Conservation (phyloP, 176 grass and related monocot species). For the Oryza officinalis region DNA sequence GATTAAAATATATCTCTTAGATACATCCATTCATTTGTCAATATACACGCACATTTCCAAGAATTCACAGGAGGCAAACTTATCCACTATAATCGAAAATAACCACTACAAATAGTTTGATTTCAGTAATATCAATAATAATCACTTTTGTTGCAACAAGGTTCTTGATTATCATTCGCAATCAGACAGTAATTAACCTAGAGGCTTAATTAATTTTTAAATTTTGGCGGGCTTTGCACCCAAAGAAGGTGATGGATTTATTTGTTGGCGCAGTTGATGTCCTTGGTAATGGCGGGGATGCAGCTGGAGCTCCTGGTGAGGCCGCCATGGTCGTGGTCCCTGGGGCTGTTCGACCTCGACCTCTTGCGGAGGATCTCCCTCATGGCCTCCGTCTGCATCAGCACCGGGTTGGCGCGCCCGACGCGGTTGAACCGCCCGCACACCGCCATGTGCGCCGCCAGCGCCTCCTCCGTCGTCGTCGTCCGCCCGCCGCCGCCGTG, state of each 20-base stretch:
- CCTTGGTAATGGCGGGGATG: slow-evolving; percentile 85
- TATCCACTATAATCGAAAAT: background rate
- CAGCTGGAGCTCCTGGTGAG: slow-evolving; percentile 88
- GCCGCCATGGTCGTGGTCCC: slow-evolving; percentile 17
- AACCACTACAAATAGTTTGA: background rate
- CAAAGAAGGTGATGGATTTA: background rate
- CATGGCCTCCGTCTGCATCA: slow-evolving; percentile 92
- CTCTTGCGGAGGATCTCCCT: slow-evolving; percentile 81
- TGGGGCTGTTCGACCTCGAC: slow-evolving; percentile 58
- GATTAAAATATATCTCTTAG: too few relatives aligned
- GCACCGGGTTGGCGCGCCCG: slow-evolving; percentile 68
- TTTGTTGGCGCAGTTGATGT: slow-evolving; percentile 26
- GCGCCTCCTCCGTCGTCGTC: slow-evolving; percentile 46
- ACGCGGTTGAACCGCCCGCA: slow-evolving; percentile 77
- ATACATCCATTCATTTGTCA: too few relatives aligned
- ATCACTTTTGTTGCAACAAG: background rate
- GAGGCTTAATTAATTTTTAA: background rate
- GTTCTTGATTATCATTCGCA: background rate
- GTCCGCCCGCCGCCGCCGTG: slow-evolving; percentile 15
- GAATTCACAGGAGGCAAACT: background rate
- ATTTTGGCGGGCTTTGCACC: background rate
- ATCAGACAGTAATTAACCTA: background rate
- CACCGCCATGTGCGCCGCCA: slow-evolving; percentile 65
- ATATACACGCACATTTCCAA: background rate
- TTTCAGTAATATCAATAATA: background rate